Conservation (phyloP, 441 rosid genomes). For the Rhodomyrtus psidioides region DNA sequence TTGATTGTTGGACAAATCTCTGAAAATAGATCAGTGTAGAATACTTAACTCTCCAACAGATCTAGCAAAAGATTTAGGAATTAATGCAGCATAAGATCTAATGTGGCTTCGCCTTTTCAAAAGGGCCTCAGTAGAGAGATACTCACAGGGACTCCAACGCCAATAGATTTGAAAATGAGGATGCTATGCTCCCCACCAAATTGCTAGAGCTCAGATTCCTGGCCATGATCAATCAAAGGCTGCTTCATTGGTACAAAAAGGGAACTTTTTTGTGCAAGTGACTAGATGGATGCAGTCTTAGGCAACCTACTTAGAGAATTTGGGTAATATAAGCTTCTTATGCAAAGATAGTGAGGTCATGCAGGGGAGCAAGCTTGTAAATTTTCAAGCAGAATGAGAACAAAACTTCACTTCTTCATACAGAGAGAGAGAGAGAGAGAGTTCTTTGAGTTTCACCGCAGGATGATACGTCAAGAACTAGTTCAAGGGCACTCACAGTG, state of each 20-base stretch:
- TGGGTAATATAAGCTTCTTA: too few species aligned
- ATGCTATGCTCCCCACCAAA: background rate
- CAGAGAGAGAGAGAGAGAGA: background rate
- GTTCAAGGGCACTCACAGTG: too few species aligned
- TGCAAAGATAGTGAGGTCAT: too few species aligned
- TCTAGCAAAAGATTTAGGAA: background rate
- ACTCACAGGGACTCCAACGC: background rate
- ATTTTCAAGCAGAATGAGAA: background rate
- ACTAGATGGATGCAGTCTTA: background rate
- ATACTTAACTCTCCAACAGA: background rate
- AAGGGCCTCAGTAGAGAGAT: background rate
- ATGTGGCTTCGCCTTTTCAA: background rate
- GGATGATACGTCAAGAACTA: too few species aligned
- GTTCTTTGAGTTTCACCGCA: too few species aligned
- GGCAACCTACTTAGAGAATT: background rate
- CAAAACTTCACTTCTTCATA: background rate
- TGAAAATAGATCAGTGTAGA: fast-evolving
- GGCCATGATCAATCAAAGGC: background rate
- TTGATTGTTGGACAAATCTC: background rate
- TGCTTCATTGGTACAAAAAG: background rate
- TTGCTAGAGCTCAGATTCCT: background rate
- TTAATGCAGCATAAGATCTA: too few species aligned
- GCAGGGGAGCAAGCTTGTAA: background rate
- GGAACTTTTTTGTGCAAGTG: background rate
- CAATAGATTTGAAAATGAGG: background rate